Percentiles rank a stretch among this genome's conserved stretches.
Evolutionary conservation across 164 flowering plant species (phyloP).

Genomic region (Dillenia suffruticosa): DNA sequence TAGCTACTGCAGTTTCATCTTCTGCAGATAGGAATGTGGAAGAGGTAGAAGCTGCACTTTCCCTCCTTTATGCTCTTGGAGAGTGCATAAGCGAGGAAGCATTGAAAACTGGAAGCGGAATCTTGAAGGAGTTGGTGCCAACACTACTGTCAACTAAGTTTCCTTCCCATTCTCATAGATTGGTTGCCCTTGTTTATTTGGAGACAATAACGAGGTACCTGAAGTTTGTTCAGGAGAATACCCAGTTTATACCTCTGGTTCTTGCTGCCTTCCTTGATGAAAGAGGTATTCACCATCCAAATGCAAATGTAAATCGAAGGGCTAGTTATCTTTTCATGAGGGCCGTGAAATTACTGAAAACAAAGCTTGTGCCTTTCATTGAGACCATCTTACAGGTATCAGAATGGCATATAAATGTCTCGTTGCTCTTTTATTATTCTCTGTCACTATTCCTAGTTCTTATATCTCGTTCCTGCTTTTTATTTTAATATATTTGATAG

Average conservation of each 20-base stretch:
- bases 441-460: not conserved
- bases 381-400: conserved; percentile 87
- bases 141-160: conserved; percentile 74
- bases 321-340: conserved; percentile 98
- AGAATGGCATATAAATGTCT: not conserved
- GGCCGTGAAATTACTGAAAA: conserved; percentile 75
- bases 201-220: conserved; percentile 81
- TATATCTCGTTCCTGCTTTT: not conserved
- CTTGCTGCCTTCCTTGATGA: conserved; percentile 87
- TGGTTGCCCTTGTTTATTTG: conserved; percentile 86
- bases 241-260: conserved; percentile 65
- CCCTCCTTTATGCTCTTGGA: conserved; percentile 81
- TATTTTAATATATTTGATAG: conserved; percentile 33
- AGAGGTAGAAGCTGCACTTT: conserved; percentile 94
- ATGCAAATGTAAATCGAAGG: conserved; percentile 74
- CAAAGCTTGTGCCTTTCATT: conserved; percentile 85
- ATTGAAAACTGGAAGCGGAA: conserved; percentile 63
- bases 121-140: conserved; percentile 65
- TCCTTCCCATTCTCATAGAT: conserved; percentile 83
- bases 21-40: conserved; percentile 65
- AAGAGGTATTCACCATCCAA: conserved; percentile 90
- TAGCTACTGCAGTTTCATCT: conserved; percentile 55
- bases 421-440: not conserved
- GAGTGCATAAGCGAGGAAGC: conserved; percentile 84
- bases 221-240: conserved; percentile 76